Base-by-base conservation (phyloP, 805 yeast species). In the Candida railenensis region DNA sequence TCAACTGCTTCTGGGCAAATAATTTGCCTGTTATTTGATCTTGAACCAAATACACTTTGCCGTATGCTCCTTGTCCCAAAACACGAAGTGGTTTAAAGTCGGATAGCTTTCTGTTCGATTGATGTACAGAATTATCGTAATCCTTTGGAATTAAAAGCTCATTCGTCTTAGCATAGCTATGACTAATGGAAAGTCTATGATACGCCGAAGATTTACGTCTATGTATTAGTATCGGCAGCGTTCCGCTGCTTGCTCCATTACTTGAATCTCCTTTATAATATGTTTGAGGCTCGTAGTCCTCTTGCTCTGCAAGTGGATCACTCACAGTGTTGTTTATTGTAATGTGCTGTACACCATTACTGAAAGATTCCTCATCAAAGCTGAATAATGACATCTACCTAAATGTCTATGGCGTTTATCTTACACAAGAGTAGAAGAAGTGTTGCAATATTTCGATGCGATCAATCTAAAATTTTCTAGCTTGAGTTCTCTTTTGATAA, bases 21-120 rank as follows among this genome's bases (percentile, higher is more conserved):
- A 89, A 65, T 53, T 78, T 77, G 0, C 84, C 84, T 0, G 87
- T 78, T 19, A 66, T 51, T 44, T 63, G 71, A 58, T 89, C 90
- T 42, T 81, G 79, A 1, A 89, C 96, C 19, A 89, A 67, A 7
- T 87, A 67, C 2, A 89, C 97, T 59, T 87, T 89, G 3, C 97
- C 96, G 54, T 87, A 89, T 2, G 96, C 89, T 2, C 97, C 97
- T 43, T 83, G 78, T 0, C 97, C 97, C 4, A 89, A 69, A 0
- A 89, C 94, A 53, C 81, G 85, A 4, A 90, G 64, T 2, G 87
- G 86, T 54, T 78, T 82, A 56, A 90, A 89, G 58, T 89, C 96
- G n/a, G 45, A 51, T 5, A 41, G 37, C 15, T 45, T 42, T 18
- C 39, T 40, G 11, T 41, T 34, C 3, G 2, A 14, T 12, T 51